phyloP scores from a whole-genome alignment of 768 basidiomycete genomes.

The Psilocybe sp. region DNA sequence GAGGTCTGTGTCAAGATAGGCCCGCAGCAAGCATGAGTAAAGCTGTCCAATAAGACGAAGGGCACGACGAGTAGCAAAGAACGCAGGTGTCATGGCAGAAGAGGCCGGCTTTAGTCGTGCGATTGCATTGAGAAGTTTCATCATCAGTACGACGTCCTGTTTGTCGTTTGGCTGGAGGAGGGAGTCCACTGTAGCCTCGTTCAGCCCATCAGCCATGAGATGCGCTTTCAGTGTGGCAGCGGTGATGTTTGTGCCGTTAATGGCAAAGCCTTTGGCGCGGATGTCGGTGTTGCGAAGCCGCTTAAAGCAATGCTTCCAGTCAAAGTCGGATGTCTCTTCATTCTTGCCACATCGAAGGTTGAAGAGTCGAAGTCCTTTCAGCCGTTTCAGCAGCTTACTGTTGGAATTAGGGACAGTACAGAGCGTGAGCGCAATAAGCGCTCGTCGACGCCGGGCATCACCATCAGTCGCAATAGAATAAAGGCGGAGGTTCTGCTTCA shows the following conservation, averaged over 20 bases:
- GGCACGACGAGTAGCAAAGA: conserved; percentile 10
- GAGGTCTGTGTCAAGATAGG: conserved; percentile 21
- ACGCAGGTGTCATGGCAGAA: neutral
- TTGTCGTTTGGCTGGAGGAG: conserved; percentile 23
- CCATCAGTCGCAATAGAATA: conserved; percentile 22
- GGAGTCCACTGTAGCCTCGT: conserved; percentile 2
- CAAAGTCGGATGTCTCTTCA: conserved; percentile 25
- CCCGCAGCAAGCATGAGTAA: conserved; percentile 15
- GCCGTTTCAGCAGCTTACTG: too few relatives aligned
- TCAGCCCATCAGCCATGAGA: conserved; percentile 12
- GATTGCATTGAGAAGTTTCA: conserved; percentile 13
- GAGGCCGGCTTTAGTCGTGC: conserved; percentile 4
- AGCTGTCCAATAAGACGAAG: conserved; percentile 19
- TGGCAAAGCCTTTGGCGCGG: conserved; percentile 17
- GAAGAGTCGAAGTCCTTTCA: conserved; percentile 13
- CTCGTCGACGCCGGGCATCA: conserved; percentile 17
- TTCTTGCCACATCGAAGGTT: conserved; percentile 23
- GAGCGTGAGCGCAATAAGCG: conserved; percentile 17
- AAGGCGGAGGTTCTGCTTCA: conserved; percentile 3
- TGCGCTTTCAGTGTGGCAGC: conserved; percentile 14
- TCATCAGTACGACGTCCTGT: conserved; percentile 24
- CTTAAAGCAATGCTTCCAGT: conserved; percentile 28
- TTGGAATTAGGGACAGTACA: too few relatives aligned
- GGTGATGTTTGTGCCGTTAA: conserved; percentile 19
- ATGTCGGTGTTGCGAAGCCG: conserved; percentile 22